A percentile compares a stretch with the other conserved stretches of the same genome.
These are phyloP conservation scores for Eimeria nieschulzi DNA, from an alignment of 169 alveolate genomes.

Conservation along the genomic window DNA sequence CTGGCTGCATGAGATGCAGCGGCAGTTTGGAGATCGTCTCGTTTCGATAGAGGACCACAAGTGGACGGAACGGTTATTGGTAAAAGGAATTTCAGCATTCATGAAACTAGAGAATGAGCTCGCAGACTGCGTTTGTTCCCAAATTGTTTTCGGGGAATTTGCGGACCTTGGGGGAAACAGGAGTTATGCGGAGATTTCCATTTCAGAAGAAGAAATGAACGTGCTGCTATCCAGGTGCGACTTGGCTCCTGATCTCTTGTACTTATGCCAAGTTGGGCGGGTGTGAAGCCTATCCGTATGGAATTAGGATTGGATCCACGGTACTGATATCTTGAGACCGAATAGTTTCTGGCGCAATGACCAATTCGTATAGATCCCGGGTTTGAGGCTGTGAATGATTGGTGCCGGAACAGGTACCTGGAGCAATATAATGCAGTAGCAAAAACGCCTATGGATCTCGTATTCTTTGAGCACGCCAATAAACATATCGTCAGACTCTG, in stretches of 20 bases:
- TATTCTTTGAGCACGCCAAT: constrained; percentile 87
- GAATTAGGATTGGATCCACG: too few species aligned
- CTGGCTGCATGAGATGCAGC: constrained; percentile 93
- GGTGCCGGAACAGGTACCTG: constrained; percentile 74
- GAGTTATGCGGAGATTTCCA: constrained; percentile 85
- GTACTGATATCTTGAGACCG: too few species aligned
- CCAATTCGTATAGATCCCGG: too few species aligned
- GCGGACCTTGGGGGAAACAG: constrained; percentile 85
- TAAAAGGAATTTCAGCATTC: constrained; percentile 79
- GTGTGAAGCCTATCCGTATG: too few species aligned
- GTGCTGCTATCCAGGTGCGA: constrained; percentile 90
- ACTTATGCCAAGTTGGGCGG: constrained; percentile 83
- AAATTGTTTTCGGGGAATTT: constrained; percentile 85
- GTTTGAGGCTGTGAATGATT: too few species aligned
- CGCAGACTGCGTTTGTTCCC: constrained; percentile 83
- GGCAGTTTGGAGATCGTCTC: constrained; percentile 95
- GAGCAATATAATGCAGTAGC: constrained; percentile 84
- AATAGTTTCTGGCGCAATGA: too few species aligned
- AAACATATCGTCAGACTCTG: constrained; percentile 92
- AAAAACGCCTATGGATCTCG: constrained; percentile 91
- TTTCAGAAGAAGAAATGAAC: constrained; percentile 91
- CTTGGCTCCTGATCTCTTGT: constrained; percentile 86
- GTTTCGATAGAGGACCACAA: constrained; percentile 91
- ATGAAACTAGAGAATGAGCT: constrained; percentile 83
- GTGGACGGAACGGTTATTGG: constrained; percentile 74